These are phyloP conservation scores for Apiospora rasikravindrae DNA, from an alignment of 2,329 filamentous ascomycete species.

Conservation along the genomic window DNA sequence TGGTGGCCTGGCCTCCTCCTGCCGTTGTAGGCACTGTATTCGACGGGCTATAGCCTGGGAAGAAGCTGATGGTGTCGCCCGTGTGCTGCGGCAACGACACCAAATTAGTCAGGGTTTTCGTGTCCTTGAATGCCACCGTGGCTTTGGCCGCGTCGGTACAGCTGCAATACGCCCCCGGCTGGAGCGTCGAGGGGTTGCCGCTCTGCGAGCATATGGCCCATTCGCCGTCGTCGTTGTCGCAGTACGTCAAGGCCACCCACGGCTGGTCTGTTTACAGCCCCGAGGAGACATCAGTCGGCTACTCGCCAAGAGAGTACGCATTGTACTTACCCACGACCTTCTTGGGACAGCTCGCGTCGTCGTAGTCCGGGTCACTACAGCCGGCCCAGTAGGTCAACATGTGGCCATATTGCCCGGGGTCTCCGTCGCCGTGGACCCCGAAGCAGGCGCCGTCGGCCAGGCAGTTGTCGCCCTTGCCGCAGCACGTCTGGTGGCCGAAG, in stretches of 20 bases:
- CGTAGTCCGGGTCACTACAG: constrained; percentile 26
- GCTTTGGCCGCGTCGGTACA: constrained; percentile 29
- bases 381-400: constrained; percentile 28
- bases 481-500: constrained; percentile 27
- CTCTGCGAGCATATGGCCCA: constrained; percentile 31
- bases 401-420: constrained; percentile 19
- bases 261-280: constrained; percentile 23
- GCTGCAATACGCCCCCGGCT: constrained; percentile 28
- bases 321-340: constrained; percentile 21
- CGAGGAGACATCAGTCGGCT: background rate
- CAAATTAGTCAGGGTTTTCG: constrained; percentile 23
- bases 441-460: constrained; percentile 27
- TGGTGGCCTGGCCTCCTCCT: background rate
- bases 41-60: constrained; percentile 23
- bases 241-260: constrained; percentile 27
- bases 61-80: constrained; percentile 30
- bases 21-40: background rate
- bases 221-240: constrained; percentile 24
- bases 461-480: constrained; percentile 27
- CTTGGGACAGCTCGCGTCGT: constrained; percentile 24
- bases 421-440: constrained; percentile 23
- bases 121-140: constrained; percentile 32
- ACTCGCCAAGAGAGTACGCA: background rate
- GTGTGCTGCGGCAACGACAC: constrained; percentile 28
- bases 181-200: constrained; percentile 28